These are phyloP conservation scores for Kazachstania psychrophila DNA, from an alignment of 805 yeast genomes.

Conservation along the genomic window DNA sequence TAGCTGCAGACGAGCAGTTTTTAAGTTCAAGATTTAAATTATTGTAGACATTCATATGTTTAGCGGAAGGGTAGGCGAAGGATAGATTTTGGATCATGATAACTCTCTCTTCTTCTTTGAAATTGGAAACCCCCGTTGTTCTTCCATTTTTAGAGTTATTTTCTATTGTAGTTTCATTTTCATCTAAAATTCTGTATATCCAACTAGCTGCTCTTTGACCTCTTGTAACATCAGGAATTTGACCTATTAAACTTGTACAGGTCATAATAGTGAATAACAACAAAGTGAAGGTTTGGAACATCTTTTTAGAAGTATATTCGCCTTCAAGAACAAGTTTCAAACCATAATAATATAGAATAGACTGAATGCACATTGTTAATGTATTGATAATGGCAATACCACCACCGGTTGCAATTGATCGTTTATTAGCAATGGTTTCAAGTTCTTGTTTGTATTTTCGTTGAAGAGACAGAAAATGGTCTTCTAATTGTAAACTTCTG, in stretches of 20 bases:
- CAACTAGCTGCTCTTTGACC: slow-evolving; percentile 67
- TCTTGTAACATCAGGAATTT: slow-evolving; percentile 70
- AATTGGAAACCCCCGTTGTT: background rate
- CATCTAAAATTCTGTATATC: slow-evolving; percentile 34
- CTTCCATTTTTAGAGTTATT: slow-evolving; percentile 3
- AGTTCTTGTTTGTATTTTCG: slow-evolving; percentile 26
- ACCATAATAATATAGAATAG: slow-evolving; percentile 72
- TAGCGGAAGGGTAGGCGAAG: slow-evolving; percentile 41
- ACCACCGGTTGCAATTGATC: slow-evolving; percentile 56
- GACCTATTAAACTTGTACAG: slow-evolving; percentile 48
- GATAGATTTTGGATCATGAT: slow-evolving; percentile 37
- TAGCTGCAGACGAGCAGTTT: slow-evolving; percentile 46
- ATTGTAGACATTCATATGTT: slow-evolving; percentile 30
- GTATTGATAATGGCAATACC: slow-evolving; percentile 54
- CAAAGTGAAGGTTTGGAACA: slow-evolving; percentile 63
- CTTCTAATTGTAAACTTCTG: slow-evolving; percentile 43
- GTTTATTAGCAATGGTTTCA: slow-evolving; percentile 33
- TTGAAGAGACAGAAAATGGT: slow-evolving; percentile 38
- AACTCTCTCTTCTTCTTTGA: slow-evolving; percentile 7
- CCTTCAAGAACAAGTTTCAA: slow-evolving; percentile 53
- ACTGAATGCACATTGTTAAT: slow-evolving; percentile 52
- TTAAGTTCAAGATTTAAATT: slow-evolving; percentile 36
- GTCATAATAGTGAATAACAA: slow-evolving; percentile 64
- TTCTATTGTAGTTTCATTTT: slow-evolving; percentile 8
- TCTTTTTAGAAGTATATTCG: slow-evolving; percentile 46